Evolutionary conservation across 805 yeast genomes (phyloP), one percentile per base, ranked within the genome.

Genomic region (Myxozyma mucilagina): DNA sequence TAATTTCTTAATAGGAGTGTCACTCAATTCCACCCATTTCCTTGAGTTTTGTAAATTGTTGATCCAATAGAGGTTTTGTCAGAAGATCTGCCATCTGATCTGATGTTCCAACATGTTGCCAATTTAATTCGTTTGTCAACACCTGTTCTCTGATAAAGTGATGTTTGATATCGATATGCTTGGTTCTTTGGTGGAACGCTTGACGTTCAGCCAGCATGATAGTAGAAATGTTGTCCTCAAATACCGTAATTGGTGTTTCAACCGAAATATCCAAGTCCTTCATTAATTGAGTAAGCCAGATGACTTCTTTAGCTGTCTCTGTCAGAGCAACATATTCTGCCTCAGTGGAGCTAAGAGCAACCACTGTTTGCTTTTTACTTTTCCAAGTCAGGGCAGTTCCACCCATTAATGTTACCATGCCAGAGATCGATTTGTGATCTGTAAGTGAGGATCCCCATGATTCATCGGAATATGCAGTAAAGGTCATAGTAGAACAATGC

Each of bases 361-460:
- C 57, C 45, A 35, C 32, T 24, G 16, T 36, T 45, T 53, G 57
- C 42, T 38, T 36, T 16, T 45, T 44, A 11, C 35, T 18, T 20
- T 32, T 42, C 57, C 51, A 53, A 20, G 52, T 32, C n/a, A 53
- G 20, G n/a, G 52, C 47, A 29, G 51, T 47, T 1, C 48, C 48
- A 20, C 16, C 34, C 11, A 44, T 24, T 24, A 13, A 2, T 20
- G 34, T 24, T 9, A 44, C 34, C 24, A 20, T 11, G 3, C 48
- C 48, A 20, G 48, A 20, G 31, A 16, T 20, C 1, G 48, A 20
- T 24, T 44, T 44, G 9, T 32, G 11, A 24, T 44, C 48, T 24
- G 29, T 24, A 3, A 24, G 29, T 24, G 29, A 24, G 4, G 29
- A 24, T 24, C 29, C 29, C 29, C 29, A 24, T 3, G 29, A 24